phyloP scores from a whole-genome alignment of 78 protist genomes.

The Dictyostelium citrinum region DNA sequence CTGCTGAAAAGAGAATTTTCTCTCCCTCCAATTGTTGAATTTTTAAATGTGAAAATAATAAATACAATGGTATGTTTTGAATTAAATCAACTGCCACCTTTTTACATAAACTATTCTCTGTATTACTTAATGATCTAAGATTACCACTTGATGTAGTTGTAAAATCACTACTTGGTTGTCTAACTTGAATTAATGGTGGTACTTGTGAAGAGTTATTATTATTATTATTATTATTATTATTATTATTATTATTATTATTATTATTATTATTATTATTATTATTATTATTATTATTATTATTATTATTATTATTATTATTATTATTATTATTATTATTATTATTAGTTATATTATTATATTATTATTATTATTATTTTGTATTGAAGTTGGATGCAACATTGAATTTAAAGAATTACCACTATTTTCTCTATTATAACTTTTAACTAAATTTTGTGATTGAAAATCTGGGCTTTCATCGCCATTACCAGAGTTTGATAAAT shows the following conservation, averaged over 20 bases:
- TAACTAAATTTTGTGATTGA: not conserved
- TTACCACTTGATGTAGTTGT: not conserved
- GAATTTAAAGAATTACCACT: not conserved
- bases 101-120: conserved; percentile 39
- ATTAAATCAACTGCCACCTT: conserved; percentile 58
- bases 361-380: not conserved
- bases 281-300: not conserved
- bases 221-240: not conserved
- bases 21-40: conserved; percentile 45
- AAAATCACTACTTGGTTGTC: not conserved
- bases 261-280: not conserved
- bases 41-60: conserved; percentile 52
- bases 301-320: not conserved
- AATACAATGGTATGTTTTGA: conserved; percentile 43
- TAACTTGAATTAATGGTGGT: not conserved
- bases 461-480: conserved; percentile 12
- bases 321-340: not conserved
- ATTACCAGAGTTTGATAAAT: not conserved
- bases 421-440: not conserved
- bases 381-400: not conserved
- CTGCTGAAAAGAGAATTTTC: conserved; percentile 17
- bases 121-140: conserved; percentile 4
- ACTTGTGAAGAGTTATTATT: not conserved
- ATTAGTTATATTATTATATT: not conserved
- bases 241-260: not conserved